These are phyloP conservation scores for Botrytis deweyae DNA, from an alignment of 2,329 filamentous ascomycete genomes.

Conservation along the genomic window DNA sequence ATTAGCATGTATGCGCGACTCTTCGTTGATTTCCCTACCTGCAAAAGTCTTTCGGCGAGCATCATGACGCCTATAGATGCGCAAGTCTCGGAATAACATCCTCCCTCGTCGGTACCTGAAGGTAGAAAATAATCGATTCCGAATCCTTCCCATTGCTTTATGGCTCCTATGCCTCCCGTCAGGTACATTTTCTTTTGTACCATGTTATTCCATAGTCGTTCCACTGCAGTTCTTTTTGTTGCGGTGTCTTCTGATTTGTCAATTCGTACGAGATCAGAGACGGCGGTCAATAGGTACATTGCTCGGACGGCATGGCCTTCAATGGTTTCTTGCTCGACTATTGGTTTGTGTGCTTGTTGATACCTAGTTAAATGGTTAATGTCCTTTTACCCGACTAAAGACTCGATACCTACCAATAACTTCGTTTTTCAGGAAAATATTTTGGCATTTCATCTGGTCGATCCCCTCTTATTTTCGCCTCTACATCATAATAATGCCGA, in stretches of 20 bases:
- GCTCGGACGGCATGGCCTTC: slow-evolving; percentile 61
- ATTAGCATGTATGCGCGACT: not conserved
- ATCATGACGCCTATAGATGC: slow-evolving; percentile 61
- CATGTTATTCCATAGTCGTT: slow-evolving; percentile 59
- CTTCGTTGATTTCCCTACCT: slow-evolving; percentile 37
- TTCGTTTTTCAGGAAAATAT: slow-evolving; percentile 46
- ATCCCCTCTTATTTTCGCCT: slow-evolving; percentile 52
- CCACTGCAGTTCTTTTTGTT: slow-evolving; percentile 41
- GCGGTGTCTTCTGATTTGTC: slow-evolving; percentile 26
- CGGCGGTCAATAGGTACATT: slow-evolving; percentile 59
- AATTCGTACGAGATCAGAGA: slow-evolving; percentile 53
- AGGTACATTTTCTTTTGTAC: slow-evolving; percentile 61
- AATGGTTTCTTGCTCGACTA: slow-evolving; percentile 53
- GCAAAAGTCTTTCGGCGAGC: slow-evolving; percentile 56
- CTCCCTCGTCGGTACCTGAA: slow-evolving; percentile 58
- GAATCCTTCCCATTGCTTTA: slow-evolving; percentile 61
- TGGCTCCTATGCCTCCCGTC: slow-evolving; percentile 59
- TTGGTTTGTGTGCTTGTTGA: slow-evolving; percentile 56
- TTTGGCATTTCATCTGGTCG: slow-evolving; percentile 48
- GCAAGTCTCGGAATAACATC: slow-evolving; percentile 62
- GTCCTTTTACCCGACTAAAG: not conserved
- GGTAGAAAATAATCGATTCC: slow-evolving; percentile 59
- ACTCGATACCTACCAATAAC: slow-evolving; percentile 42
- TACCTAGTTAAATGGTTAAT: slow-evolving; percentile 47
- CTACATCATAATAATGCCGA: slow-evolving; percentile 54